phyloP scores from a whole-genome alignment of 352 stramenopile genomes.

The Pythium apleroticum region DNA sequence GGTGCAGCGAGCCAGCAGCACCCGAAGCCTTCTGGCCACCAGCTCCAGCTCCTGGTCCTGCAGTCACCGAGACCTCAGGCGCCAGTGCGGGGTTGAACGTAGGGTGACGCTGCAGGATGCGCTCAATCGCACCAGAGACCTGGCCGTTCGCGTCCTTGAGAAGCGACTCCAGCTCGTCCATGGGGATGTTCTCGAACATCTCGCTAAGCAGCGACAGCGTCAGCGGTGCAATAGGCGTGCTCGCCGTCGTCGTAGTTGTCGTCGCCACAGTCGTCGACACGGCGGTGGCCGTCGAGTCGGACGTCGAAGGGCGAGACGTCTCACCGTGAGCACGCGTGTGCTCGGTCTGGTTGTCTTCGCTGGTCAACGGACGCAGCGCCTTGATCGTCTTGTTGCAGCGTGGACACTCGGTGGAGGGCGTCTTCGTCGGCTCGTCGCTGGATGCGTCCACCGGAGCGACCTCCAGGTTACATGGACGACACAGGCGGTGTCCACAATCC shows the following conservation, averaged over 20 bases:
- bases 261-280: conserved; percentile 35
- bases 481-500: conserved; percentile 28
- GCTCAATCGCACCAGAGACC: conserved; percentile 59
- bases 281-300: conserved; percentile 19
- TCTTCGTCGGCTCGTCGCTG: conserved; percentile 14
- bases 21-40: conserved; percentile 6
- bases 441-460: conserved; percentile 1
- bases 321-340: conserved; percentile 10
- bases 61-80: conserved; percentile 23
- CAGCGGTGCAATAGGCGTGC: conserved; percentile 40
- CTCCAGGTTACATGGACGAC: conserved; percentile 22
- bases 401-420: conserved; percentile 13
- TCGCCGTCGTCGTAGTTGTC: conserved; percentile 3
- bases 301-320: conserved; percentile 24
- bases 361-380: conserved; percentile 8
- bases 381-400: conserved; percentile 10
- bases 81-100: conserved; percentile 61
- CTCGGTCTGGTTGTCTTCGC: conserved; percentile 27
- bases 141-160: conserved; percentile 51
- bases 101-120: conserved; percentile 65
- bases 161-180: conserved; percentile 60
- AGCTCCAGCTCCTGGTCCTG: conserved; percentile 5
- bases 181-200: conserved; percentile 66
- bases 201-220: conserved; percentile 68
- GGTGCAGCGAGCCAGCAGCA: conserved; percentile 12